Percentiles rank a stretch among this genome's conserved stretches.
Evolutionary conservation across 805 yeast genomes (phyloP).

Genomic region (Lipomyces orientalis): DNA sequence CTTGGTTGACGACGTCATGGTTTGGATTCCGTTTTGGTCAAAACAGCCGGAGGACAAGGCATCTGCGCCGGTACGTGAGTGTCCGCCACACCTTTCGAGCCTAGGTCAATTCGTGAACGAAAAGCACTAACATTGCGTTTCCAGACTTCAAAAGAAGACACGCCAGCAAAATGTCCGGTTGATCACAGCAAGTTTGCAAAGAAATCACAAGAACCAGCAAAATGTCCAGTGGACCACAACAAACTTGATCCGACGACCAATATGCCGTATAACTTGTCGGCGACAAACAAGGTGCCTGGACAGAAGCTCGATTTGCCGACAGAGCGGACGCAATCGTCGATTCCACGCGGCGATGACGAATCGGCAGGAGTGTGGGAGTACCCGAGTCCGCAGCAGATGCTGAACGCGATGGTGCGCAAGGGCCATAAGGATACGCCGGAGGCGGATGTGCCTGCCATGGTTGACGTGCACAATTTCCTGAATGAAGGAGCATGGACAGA

Average conservation of each 20-base stretch:
- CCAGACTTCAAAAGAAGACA: conserved; percentile 13
- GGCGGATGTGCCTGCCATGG: conserved; percentile 96
- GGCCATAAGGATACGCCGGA: conserved; percentile 90
- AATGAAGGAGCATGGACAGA: conserved; percentile 99
- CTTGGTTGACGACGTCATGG: conserved; percentile 19
- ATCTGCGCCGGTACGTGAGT: conserved; percentile 6
- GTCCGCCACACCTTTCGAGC: background rate
- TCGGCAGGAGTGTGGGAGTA: conserved; percentile 92
- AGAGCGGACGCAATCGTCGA: conserved; percentile 79
- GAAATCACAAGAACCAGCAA: conserved; percentile 13
- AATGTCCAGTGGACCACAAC: conserved; percentile 51
- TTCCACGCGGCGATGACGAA: conserved; percentile 76
- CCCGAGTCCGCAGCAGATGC: conserved; percentile 99
- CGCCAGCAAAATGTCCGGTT: conserved; percentile 49
- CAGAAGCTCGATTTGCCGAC: conserved; percentile 81
- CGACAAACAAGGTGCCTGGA: conserved; percentile 87
- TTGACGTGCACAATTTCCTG: conserved; percentile 91
- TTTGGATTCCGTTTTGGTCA: conserved; percentile 37
- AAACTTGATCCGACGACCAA: conserved; percentile 38
- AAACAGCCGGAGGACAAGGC: conserved; percentile 8
- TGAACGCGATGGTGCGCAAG: conserved; percentile 94
- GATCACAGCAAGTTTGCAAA: conserved; percentile 45
- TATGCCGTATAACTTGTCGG: conserved; percentile 45
- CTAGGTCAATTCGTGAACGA: background rate
- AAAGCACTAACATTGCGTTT: background rate